Evolutionary conservation across 164 flowering plant species (phyloP), one percentile per base, ranked within the genome.

Genomic region (Magnolia kwangsiensis): DNA sequence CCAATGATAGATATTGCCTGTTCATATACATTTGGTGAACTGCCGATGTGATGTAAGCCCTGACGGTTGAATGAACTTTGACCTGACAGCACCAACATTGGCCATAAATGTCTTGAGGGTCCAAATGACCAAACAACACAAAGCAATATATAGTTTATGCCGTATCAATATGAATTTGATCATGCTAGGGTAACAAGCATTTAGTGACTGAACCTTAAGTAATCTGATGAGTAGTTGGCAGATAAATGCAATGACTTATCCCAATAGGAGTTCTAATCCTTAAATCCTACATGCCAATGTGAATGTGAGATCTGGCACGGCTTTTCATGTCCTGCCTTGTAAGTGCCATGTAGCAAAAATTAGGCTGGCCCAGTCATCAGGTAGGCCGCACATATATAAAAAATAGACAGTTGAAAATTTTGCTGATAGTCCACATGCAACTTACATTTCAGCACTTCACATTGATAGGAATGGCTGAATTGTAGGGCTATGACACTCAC

Each of bases 1-100:
- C 93, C 93, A 74, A 90, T 82, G 21, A 90, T 90, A 68, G 89
- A 77, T 78, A 89, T 88, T 70, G 90, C 92, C 76, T 87, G 89
- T 74, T 90, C 90, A 37, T 90, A 90, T 1, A 91, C 92, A 82
- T 90, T 90, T 8, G 18, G 80, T 37, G 78, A 67, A 74, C 80
- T 78, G 51, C 92, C 88, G 67, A 89, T 76, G 84, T 86, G 84
- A 85, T 90, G 94, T 79, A 90, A 82, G 77, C 92, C 84, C 75
- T 75, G 78, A 20, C 82, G 85, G 50, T 86, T 83, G 79, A 73
- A 90, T 37, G 94, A 90, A 29, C 65, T 76, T 61, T 78, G 65
- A 78, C 85, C 85, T 82, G 51, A 72, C 8, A 76, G 65, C n/a
- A 51, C 27, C 27, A 31, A 19, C 8, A 16, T 71, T 13, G 7